These are phyloP conservation scores for Macrophomina pseudophaseolina DNA, from an alignment of 2,329 filamentous ascomycete species.

Conservation along the genomic window DNA sequence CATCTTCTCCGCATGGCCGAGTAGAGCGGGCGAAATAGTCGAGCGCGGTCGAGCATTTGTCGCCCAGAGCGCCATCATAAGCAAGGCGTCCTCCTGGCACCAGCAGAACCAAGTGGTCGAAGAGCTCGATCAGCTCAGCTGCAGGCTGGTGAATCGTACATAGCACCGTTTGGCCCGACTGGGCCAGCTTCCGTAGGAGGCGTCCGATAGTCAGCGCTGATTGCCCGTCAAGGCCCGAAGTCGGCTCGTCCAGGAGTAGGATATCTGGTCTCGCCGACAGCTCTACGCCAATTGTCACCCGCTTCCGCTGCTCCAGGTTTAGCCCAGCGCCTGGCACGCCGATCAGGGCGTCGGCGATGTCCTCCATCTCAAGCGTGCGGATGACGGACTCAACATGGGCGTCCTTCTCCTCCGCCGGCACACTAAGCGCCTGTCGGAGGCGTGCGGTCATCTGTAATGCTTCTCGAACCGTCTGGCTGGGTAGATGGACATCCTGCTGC, in stretches of 20 bases:
- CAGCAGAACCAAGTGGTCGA: slow-evolving; percentile 52
- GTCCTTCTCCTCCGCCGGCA: slow-evolving; percentile 63
- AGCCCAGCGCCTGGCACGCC: slow-evolving; percentile 67
- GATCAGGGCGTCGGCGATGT: slow-evolving; percentile 69
- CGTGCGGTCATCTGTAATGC: slow-evolving; percentile 72
- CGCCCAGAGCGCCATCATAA: slow-evolving; percentile 54
- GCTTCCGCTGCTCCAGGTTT: slow-evolving; percentile 72
- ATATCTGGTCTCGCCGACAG: slow-evolving; percentile 70
- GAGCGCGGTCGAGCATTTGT: slow-evolving; percentile 47
- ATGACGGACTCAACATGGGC: slow-evolving; percentile 69
- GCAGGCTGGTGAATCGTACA: slow-evolving; percentile 55
- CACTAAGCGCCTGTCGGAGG: slow-evolving; percentile 57
- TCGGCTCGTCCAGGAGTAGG: slow-evolving; percentile 65
- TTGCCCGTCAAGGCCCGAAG: slow-evolving; percentile 40
- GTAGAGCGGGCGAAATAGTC: slow-evolving; percentile 68
- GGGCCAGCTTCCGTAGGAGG: slow-evolving; percentile 66
- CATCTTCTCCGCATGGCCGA: slow-evolving; percentile 61
- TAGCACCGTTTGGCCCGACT: slow-evolving; percentile 51
- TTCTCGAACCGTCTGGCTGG: slow-evolving; percentile 69
- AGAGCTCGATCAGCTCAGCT: slow-evolving; percentile 52
- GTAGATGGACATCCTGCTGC: slow-evolving; percentile 74
- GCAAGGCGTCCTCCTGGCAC: slow-evolving; percentile 41
- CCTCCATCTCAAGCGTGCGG: slow-evolving; percentile 69
- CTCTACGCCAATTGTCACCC: slow-evolving; percentile 74
- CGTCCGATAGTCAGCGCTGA: slow-evolving; percentile 66